Conservation (phyloP, 2,329 filamentous ascomycete species). For the Pseudogymnoascus sp. region DNA sequence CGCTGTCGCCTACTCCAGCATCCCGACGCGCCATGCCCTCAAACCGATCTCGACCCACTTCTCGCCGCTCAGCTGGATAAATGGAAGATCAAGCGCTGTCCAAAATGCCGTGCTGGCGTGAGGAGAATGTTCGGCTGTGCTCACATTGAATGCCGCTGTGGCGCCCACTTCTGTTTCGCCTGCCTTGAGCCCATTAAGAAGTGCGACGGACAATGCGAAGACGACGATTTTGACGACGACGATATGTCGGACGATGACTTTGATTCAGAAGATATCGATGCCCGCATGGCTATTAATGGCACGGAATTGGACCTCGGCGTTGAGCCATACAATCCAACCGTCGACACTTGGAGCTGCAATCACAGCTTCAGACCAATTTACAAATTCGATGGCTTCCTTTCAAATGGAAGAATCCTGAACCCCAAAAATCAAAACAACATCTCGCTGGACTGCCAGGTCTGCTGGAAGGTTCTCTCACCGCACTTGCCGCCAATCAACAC, state of each 20-base stretch:
- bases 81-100: conserved; percentile 43
- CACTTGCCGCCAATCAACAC: neutral
- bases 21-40: conserved; percentile 28
- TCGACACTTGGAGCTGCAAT: conserved; percentile 15
- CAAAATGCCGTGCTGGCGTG: conserved; percentile 40
- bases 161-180: conserved; percentile 42
- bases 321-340: conserved; percentile 17
- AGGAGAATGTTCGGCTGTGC: conserved; percentile 41
- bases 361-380: conserved; percentile 11
- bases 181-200: conserved; percentile 31
- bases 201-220: neutral
- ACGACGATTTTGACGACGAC: conserved; percentile 22
- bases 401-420: neutral
- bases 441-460: conserved; percentile 15
- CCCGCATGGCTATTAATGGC: conserved; percentile 25
- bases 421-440: neutral
- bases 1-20: conserved; percentile 38
- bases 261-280: conserved; percentile 24
- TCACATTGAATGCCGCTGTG: conserved; percentile 41
- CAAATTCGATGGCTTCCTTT: neutral
- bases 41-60: conserved; percentile 30
- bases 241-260: conserved; percentile 19
- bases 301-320: conserved; percentile 31
- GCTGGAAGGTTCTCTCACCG: conserved; percentile 9
- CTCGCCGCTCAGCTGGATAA: conserved; percentile 30